Conservation (phyloP, 2,329 filamentous ascomycete species). For the Scytalidium lignicola region DNA sequence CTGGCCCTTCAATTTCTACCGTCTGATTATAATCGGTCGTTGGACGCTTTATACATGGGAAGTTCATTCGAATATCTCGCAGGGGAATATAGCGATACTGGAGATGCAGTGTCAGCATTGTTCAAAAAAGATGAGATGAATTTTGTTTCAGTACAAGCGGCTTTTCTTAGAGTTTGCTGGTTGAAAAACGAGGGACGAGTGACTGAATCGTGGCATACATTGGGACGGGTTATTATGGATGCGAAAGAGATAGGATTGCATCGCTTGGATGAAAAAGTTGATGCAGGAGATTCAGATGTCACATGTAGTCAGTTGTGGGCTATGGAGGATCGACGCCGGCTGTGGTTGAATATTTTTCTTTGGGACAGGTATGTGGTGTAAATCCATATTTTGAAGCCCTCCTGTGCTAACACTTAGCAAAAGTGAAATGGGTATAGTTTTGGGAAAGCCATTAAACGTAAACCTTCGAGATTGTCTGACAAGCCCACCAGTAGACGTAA, state of each 20-base stretch:
- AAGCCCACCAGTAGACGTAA: slow-evolving; percentile 6
- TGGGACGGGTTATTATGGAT: slow-evolving; percentile 9
- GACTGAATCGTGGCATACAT: slow-evolving; percentile 10
- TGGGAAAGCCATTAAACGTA: slow-evolving; percentile 9
- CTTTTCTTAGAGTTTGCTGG: slow-evolving; percentile 9
- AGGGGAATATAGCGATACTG: slow-evolving; percentile 7
- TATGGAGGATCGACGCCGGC: slow-evolving; percentile 7
- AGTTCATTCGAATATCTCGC: slow-evolving; percentile 4
- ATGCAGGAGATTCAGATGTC: not conserved
- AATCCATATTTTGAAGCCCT: not conserved
- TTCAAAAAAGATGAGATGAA: slow-evolving; percentile 6
- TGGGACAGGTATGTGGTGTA: slow-evolving; percentile 8
- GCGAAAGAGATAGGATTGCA: slow-evolving; percentile 10
- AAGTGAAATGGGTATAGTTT: slow-evolving; percentile 9
- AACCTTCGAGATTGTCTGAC: slow-evolving; percentile 10
- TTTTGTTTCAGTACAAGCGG: slow-evolving; percentile 8
- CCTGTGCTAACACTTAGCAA: not conserved
- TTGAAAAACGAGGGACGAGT: slow-evolving; percentile 11
- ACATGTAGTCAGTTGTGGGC: slow-evolving; percentile 6
- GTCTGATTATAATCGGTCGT: not conserved
- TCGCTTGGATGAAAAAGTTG: slow-evolving; percentile 1
- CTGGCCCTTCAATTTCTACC: slow-evolving; percentile 8
- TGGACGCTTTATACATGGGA: slow-evolving; percentile 3
- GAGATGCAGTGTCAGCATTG: slow-evolving; percentile 9
- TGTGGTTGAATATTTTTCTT: slow-evolving; percentile 8